phyloP scores from a whole-genome alignment of 805 yeast species.

The Candida ascalaphidarum region DNA sequence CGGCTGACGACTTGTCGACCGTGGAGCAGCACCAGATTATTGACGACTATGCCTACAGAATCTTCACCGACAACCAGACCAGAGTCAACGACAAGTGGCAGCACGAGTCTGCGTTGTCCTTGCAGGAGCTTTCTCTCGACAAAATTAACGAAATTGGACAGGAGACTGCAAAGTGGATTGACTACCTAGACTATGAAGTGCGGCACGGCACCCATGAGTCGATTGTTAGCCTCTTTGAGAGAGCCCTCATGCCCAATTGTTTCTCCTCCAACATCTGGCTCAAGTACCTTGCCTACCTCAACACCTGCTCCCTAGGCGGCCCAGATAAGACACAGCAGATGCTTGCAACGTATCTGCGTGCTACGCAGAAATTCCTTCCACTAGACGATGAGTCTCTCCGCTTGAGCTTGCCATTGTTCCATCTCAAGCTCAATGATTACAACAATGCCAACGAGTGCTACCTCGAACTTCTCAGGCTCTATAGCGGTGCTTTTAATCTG shows the following conservation, averaged over 20 bases:
- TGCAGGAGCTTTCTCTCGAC: conserved; percentile 46
- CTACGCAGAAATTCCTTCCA: conserved; percentile 33
- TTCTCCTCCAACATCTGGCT: conserved; percentile 58
- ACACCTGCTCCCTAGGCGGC: conserved; percentile 15
- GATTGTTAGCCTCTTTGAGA: conserved; percentile 50
- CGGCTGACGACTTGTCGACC: conserved; percentile 17
- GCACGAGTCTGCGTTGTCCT: conserved; percentile 57
- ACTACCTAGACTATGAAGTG: conserved; percentile 53
- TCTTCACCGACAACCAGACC: conserved; percentile 39
- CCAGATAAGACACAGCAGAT: conserved; percentile 16
- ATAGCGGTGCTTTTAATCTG: conserved; percentile 9
- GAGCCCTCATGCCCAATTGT: conserved; percentile 67
- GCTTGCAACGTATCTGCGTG: conserved; percentile 42
- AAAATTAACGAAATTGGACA: conserved; percentile 21
- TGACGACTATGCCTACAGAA: conserved; percentile 34
- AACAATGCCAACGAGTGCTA: conserved; percentile 18
- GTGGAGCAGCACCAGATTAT: conserved; percentile 32
- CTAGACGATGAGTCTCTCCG: conserved; percentile 15
- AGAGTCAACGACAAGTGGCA: conserved; percentile 59
- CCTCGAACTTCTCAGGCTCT: conserved; percentile 15
- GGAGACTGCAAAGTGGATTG: conserved; percentile 48
- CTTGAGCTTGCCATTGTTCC: conserved; percentile 15
- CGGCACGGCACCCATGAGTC: conserved; percentile 10
- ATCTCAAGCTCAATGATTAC: conserved; percentile 9
- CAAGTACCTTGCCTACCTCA: conserved; percentile 49